Base-by-base conservation (phyloP, 2,329 filamentous ascomycete species). In the Trichoderma pleuroti region DNA sequence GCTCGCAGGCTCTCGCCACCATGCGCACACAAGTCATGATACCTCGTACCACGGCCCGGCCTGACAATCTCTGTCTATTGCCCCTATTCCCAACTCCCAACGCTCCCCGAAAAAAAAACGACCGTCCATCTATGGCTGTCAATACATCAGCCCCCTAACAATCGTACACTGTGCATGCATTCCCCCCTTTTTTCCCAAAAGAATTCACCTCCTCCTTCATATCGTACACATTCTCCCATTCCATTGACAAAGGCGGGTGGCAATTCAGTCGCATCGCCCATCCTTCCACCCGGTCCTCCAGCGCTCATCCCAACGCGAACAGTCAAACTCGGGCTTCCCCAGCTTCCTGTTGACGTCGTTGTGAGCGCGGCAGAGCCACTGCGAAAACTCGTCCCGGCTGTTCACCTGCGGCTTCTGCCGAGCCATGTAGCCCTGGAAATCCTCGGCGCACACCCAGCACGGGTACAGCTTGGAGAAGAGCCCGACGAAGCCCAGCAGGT, bases 391-490 rank as follows among this genome's bases (percentile, higher is more conserved):
- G 70, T 89, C 87, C 46, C 89, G 82, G 74, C 86, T 87, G 49
- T 81, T 83, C 10, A 87, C 83, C 72, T 80, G 80, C 49, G 95
- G 90, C 77, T 88, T 87, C 74, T 94, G 92, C 73, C 87, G 86
- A 73, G 84, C 85, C 84, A 98, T 91, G 86, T 95, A 98, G 0
- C 80, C 80, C 80, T 91, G 91, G 80, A 99, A 98, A 78, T 98
- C 95, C 72, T 95, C 92, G 39, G 94, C 96, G 81, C 96, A 99
- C 4, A 92, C 88, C 93, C 94, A 97, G 84, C 96, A 99, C 5
- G 96, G 96, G 78, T 99, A 99, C 24, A 98, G 82, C 75, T 91
- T 92, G 30, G 92, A 90, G 80, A 99, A 97, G 2, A 94, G 85
- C 28, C 84, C 83, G 76, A 99, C 86, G 82, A 99, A 98, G 65